Evolutionary conservation across 768 basidiomycete species (phyloP).

Genomic region (Peribolospora kevripleyi): DNA sequence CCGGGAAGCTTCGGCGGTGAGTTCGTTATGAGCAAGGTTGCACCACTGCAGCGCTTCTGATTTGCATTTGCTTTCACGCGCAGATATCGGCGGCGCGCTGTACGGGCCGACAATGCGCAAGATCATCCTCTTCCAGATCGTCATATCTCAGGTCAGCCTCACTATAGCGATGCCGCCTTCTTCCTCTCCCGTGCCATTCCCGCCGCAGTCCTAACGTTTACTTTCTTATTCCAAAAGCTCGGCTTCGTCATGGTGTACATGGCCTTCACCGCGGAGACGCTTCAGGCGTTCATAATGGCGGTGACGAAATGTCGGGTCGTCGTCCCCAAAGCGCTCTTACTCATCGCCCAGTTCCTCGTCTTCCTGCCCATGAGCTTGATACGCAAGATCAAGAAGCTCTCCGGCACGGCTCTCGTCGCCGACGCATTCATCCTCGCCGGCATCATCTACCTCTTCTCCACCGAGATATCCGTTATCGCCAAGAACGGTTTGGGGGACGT

Average conservation of each 20-base stretch:
- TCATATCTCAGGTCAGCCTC: conserved; percentile 39
- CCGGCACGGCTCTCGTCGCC: conserved; percentile 69
- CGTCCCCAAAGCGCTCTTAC: conserved; percentile 48
- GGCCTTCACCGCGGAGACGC: conserved; percentile 81
- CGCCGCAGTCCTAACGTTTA: neutral
- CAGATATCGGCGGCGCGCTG: conserved; percentile 75
- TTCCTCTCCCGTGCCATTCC: neutral
- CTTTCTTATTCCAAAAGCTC: conserved; percentile 23
- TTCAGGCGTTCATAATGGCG: conserved; percentile 58
- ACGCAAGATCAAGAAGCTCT: conserved; percentile 82
- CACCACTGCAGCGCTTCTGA: neutral
- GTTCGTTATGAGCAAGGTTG: conserved; percentile 7
- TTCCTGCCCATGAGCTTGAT: conserved; percentile 77
- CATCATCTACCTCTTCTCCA: conserved; percentile 55
- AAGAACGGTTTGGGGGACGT: conserved; percentile 51
- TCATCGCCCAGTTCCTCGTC: conserved; percentile 54
- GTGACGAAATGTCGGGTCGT: conserved; percentile 46
- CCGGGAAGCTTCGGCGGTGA: conserved; percentile 79
- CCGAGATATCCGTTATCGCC: conserved; percentile 47
- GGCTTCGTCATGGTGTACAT: conserved; percentile 78
- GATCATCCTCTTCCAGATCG: conserved; percentile 62
- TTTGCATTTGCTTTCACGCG: neutral
- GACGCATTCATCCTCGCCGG: conserved; percentile 88
- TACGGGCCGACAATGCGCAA: conserved; percentile 89
- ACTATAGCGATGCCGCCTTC: neutral